phyloP scores from a whole-genome alignment of 257 asterid genomes.

The Nicotiana noctiflora region DNA sequence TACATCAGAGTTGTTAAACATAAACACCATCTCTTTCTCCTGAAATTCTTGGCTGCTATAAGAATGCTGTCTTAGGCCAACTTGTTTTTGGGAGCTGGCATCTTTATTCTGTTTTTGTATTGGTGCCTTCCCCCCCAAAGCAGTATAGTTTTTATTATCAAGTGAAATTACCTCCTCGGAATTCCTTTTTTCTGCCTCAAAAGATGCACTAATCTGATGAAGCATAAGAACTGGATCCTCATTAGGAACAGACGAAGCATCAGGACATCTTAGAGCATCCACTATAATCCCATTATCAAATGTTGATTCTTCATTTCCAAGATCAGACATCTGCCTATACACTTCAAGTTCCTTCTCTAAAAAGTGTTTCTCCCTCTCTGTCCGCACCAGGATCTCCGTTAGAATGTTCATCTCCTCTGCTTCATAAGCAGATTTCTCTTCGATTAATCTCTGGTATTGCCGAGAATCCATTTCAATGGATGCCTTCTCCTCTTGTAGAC shows the following conservation, averaged over 20 bases:
- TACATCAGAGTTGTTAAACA: slow-evolving; percentile 14
- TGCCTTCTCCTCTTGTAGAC: slow-evolving; percentile 91
- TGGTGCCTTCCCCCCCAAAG: slow-evolving; percentile 11
- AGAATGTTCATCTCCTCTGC: slow-evolving; percentile 84
- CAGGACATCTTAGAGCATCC: slow-evolving; percentile 8
- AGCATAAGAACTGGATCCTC: slow-evolving; percentile 42
- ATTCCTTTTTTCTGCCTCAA: slow-evolving; percentile 19
- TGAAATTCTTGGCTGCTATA: slow-evolving; percentile 17
- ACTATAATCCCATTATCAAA: slow-evolving; percentile 11
- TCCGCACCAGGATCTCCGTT: slow-evolving; percentile 60
- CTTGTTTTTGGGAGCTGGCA: slow-evolving; percentile 13
- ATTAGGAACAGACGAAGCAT: slow-evolving; percentile 24
- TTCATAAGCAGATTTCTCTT: slow-evolving; percentile 79
- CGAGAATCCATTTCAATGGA: slow-evolving; percentile 83
- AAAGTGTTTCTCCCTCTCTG: slow-evolving; percentile 73
- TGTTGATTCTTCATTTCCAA: slow-evolving; percentile 28
- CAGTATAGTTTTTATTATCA: slow-evolving; percentile 9
- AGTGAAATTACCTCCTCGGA: slow-evolving; percentile 9
- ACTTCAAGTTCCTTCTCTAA: slow-evolving; percentile 77
- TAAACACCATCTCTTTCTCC: slow-evolving; percentile 50
- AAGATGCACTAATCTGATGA: slow-evolving; percentile 30
- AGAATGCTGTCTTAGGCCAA: slow-evolving; percentile 8
- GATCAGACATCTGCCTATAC: slow-evolving; percentile 35
- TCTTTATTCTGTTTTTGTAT: slow-evolving; percentile 16
- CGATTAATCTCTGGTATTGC: slow-evolving; percentile 73